phyloP scores from a whole-genome alignment of 139 green algal species.

The Picochlorum sp. region DNA sequence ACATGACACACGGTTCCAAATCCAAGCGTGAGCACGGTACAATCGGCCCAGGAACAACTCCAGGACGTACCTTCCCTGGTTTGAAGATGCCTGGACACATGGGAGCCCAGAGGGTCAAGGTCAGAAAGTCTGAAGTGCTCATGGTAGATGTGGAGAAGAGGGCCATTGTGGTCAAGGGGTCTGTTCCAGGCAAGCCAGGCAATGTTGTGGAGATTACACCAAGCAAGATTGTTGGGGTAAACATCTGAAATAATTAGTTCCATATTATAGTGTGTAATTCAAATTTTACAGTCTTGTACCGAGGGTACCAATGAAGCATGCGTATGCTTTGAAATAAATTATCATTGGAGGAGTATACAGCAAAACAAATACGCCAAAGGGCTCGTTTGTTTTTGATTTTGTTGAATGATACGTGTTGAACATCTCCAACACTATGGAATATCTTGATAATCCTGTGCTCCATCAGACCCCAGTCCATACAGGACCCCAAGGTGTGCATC shows the following conservation, averaged over 20 bases:
- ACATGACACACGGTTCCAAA: conserved; percentile 98
- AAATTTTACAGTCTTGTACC: not conserved
- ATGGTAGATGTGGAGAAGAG: conserved; percentile 69
- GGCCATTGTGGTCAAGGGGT: conserved; percentile 87
- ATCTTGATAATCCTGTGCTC: conserved; percentile 10
- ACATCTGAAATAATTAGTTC: conserved; percentile 23
- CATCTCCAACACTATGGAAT: no score
- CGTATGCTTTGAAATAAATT: not conserved
- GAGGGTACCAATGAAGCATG: not conserved
- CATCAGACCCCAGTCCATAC: conserved; percentile 84
- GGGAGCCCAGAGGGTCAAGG: conserved; percentile 73
- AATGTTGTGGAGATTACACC: conserved; percentile 84
- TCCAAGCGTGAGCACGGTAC: conserved; percentile 90
- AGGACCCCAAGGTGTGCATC: conserved; percentile 75
- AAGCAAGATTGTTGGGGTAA: conserved; percentile 59
- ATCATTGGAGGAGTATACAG: not conserved
- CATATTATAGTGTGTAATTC: not conserved
- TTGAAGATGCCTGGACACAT: conserved; percentile 92
- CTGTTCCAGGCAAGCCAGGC: conserved; percentile 89
- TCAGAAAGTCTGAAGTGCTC: conserved; percentile 77
- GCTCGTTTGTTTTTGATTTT: no score
- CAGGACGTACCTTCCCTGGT: conserved; percentile 85
- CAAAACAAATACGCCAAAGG: no score
- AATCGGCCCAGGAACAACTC: conserved; percentile 81
- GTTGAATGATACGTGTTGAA: no score